Evolutionary conservation across 2,329 filamentous ascomycete species (phyloP), one percentile per base, ranked within the genome.

Genomic region (Colletotrichum kahawae): DNA sequence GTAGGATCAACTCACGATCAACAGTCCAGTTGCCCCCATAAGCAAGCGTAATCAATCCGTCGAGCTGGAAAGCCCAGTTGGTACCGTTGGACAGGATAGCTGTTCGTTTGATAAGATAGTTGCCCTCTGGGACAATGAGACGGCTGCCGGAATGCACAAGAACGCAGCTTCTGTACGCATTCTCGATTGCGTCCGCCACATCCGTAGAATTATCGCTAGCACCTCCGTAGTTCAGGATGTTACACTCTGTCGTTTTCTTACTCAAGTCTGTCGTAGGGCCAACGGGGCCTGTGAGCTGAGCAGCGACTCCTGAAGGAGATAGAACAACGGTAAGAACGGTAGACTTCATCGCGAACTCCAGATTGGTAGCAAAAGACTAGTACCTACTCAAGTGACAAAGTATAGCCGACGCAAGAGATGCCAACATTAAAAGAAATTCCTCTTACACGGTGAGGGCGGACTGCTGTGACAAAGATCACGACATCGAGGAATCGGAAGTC

Each of bases 321-420:
- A 48, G 18, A 48, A 48, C 38, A 9, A 18, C 38, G 5, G 38
- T 18, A 48, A 48, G 18, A 48, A n/a, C 18, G 0, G 38, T 18
- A 48, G 38, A 48, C 38, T 48, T 48, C 38, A 48, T 48, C 38
- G 9, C 2, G 38, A 0, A 9, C n/a, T 48, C n/a, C 9, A 21
- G n/a, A 1, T 48, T 48, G 5, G 38, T 18, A 48, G 38, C 18
- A 48, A 21, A 48, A n/a, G 4, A n/a, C 10, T 48, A 18, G 18
- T 9, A 18, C 1, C 5, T 48, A 5, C 3, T 48, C 38, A 10
- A 48, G 38, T 0, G n/a, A n/a, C 1, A 7, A 12, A 12, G 0
- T 18, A 48, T 10, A 21, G 1, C 4, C 2, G 9, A n/a, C 9
- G 18, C 38, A 48, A 48, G 38, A 48, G 5, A 48, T 48, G 12